phyloP scores from a whole-genome alignment of 2,329 filamentous ascomycete genomes.

The Aspergillus piperis region DNA sequence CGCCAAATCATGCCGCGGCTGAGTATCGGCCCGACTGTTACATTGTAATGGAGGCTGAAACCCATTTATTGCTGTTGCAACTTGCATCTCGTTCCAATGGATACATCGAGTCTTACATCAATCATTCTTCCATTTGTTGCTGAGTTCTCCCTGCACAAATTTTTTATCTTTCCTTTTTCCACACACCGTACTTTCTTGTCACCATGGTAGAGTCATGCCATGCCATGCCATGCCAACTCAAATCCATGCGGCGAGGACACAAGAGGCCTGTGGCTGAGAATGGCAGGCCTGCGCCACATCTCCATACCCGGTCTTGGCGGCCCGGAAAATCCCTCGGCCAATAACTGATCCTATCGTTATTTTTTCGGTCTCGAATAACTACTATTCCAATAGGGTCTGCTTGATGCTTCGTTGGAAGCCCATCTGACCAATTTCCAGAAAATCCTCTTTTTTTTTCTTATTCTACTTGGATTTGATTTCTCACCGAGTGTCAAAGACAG shows the following conservation, averaged over 20 bases:
- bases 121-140: background rate
- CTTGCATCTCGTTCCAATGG: background rate
- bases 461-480: background rate
- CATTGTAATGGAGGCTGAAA: background rate
- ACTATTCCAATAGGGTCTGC: background rate
- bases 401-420: background rate
- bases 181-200: too few species aligned
- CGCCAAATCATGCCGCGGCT: background rate
- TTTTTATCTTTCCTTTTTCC: too few species aligned
- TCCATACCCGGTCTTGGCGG: constrained; percentile 15
- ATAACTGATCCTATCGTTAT: background rate
- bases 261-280: background rate
- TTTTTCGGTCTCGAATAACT: background rate
- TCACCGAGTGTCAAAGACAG: background rate
- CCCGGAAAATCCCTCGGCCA: constrained; percentile 15
- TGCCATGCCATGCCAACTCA: too few species aligned
- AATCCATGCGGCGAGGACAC: too few species aligned
- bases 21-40: background rate
- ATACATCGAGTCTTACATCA: background rate
- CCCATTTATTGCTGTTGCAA: background rate
- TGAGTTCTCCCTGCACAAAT: too few species aligned
- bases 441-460: background rate
- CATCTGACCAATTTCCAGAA: background rate
- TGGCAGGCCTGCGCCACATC: constrained; percentile 1
- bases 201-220: too few species aligned